Evolutionary conservation across 73 alveolate species (phyloP), one percentile per base, ranked within the genome.

Genomic region (Paramecium octaurelia): DNA sequence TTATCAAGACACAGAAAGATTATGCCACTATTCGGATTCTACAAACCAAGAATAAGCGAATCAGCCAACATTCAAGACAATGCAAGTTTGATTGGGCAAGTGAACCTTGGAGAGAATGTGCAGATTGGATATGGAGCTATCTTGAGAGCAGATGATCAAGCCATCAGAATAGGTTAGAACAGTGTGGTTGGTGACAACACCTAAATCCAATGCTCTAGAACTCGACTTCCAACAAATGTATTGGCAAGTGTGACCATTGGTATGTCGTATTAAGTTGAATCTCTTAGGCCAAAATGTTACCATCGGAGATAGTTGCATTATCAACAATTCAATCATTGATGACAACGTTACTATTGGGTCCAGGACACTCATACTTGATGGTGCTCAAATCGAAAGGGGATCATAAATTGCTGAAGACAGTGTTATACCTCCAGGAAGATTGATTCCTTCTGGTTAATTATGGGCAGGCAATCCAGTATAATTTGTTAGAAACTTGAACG

Each of bases 381-480:
- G 98, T 60, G 96, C 95, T 3, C 71, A 95, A 75, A 43, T 96
- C 29, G 98, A 96, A 86, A 94, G 96, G 86, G 98, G 98, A 5
- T 64, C 94, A 48, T 70, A 75, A 48, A 73, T 96, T 59, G 95
- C 88, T 12, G 95, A 96, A 20, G 95, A 95, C 89, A 92, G 97
- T 20, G 95, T 94, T 58, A 96, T 96, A 16, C 97, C 95, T 31
- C 97, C 99, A 75, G 99, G 99, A 29, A 96, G 97, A 93, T 92
- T 96, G 69, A 96, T 97, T 57, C 99, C 99, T 6, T 92, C 98
- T 21, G 94, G 94, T 18, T 93, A 97, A 75, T 85, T 96, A 11
- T 97, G 99, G 99, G 98, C 95, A 23, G 99, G 99, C 18, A 96
- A 95, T 92, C 99, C 99, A 38, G 96, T 94, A 21, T 18, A 38